These are phyloP conservation scores for Amanita pseudoporphyria DNA, from an alignment of 768 basidiomycete genomes.

Conservation along the genomic window DNA sequence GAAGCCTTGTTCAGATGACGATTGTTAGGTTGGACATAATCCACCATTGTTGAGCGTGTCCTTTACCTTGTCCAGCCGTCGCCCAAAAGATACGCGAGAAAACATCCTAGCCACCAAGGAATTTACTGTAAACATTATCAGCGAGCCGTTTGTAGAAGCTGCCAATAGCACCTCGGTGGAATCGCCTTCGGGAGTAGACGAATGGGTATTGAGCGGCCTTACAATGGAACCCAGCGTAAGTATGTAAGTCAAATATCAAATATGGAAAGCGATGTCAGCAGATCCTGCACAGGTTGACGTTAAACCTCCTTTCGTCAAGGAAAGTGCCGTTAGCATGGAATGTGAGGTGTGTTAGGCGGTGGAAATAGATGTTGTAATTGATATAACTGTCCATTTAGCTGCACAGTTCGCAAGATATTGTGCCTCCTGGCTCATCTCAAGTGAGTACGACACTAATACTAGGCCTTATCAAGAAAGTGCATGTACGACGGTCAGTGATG, in stretches of 20 bases:
- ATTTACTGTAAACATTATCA: conserved; percentile 67
- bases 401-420: conserved; percentile 40
- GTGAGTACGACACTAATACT: conserved; percentile 37
- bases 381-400: conserved; percentile 24
- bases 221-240: conserved; percentile 44
- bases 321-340: conserved; percentile 52
- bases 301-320: conserved; percentile 42
- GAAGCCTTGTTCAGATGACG: too few relatives aligned
- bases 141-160: conserved; percentile 50
- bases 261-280: not conserved
- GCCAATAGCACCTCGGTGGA: conserved; percentile 49
- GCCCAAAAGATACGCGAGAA: conserved; percentile 50
- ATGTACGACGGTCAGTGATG: conserved; percentile 41
- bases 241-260: not conserved
- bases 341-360: conserved; percentile 34
- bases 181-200: conserved; percentile 39
- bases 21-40: conserved; percentile 43
- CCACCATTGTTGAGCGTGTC: conserved; percentile 61
- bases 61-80: conserved; percentile 33
- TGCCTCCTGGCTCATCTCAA: conserved; percentile 23
- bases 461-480: conserved; percentile 44
- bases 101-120: conserved; percentile 58
- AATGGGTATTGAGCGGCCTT: conserved; percentile 55
- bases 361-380: conserved; percentile 13
- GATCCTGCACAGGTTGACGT: conserved; percentile 30